phyloP scores from a whole-genome alignment of 345 rosid genomes.

The Euphorbia pulcherrima region DNA sequence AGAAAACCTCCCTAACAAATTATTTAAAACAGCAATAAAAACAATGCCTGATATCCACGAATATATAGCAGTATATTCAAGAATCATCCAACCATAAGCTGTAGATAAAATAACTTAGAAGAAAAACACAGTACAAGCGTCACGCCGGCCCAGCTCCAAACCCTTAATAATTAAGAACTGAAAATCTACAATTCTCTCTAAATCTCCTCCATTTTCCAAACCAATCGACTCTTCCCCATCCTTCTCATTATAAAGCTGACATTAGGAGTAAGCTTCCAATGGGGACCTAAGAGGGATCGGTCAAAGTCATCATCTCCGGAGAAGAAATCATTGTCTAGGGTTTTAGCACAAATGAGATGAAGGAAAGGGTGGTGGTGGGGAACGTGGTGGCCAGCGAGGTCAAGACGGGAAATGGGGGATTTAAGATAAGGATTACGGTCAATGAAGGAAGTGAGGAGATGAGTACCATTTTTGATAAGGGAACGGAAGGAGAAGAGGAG shows the following conservation, averaged over 20 bases:
- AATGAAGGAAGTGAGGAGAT: slow-evolving; percentile 61
- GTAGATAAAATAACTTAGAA: slow-evolving; percentile 74
- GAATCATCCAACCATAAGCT: slow-evolving; percentile 90
- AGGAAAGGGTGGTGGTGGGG: slow-evolving; percentile 63
- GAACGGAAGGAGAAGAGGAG: slow-evolving; percentile 78
- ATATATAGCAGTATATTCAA: slow-evolving; percentile 77
- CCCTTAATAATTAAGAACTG: slow-evolving; percentile 60
- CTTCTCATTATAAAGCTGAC: slow-evolving; percentile 38
- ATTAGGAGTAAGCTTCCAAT: slow-evolving; percentile 41
- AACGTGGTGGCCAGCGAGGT: slow-evolving; percentile 34
- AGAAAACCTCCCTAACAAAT: slow-evolving; percentile 54
- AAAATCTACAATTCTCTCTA: slow-evolving; percentile 51
- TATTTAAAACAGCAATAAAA: slow-evolving; percentile 64
- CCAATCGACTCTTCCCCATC: slow-evolving; percentile 21
- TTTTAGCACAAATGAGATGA: slow-evolving; percentile 76
- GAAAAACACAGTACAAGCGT: slow-evolving; percentile 61
- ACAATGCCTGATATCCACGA: slow-evolving; percentile 71
- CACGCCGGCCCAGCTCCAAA: slow-evolving; percentile 62
- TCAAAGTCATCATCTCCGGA: slow-evolving; percentile 62
- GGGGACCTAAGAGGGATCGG: slow-evolving; percentile 41
- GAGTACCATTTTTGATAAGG: slow-evolving; percentile 66
- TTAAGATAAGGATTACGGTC: slow-evolving; percentile 81
- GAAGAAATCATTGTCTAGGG: slow-evolving; percentile 79
- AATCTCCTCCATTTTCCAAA: slow-evolving; percentile 25
- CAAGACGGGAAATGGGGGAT: slow-evolving; percentile 79